These are phyloP conservation scores for Mrakia hoshinonis DNA, from an alignment of 768 basidiomycete species.

Conservation along the genomic window DNA sequence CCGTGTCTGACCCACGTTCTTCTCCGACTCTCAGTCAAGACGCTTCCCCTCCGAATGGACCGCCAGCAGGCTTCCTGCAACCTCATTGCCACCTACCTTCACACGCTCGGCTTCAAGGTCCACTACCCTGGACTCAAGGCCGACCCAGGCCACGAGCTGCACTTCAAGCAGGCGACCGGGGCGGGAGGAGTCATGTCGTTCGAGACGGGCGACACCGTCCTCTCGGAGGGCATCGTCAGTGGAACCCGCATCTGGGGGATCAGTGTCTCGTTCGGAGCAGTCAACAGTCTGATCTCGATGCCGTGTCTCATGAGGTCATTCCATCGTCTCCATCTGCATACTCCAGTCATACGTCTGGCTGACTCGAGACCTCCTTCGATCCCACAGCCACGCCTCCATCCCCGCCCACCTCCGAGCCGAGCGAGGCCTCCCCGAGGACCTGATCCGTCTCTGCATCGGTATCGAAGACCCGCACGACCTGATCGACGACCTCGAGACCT, in stretches of 20 bases:
- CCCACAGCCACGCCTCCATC: conserved; percentile 82
- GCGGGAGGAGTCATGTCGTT: conserved; percentile 92
- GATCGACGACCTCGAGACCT: conserved; percentile 87
- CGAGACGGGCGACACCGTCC: conserved; percentile 77
- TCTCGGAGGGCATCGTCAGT: conserved; percentile 88
- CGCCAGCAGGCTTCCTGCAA: conserved; percentile 76
- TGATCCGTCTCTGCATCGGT: conserved; percentile 94
- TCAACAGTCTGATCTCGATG: conserved; percentile 97
- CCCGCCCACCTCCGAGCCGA: conserved; percentile 91
- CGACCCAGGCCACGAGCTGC: conserved; percentile 80
- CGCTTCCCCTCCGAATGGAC: conserved; percentile 90
- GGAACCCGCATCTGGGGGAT: conserved; percentile 93
- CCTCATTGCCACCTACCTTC: conserved; percentile 75
- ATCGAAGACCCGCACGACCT: conserved; percentile 92
- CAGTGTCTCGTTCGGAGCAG: conserved; percentile 93
- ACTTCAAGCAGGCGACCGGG: conserved; percentile 80
- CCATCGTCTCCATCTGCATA: not conserved
- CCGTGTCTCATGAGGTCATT: conserved; percentile 99
- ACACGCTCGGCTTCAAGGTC: conserved; percentile 74
- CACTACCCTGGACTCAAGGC: conserved; percentile 80
- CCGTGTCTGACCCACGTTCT: not conserved
- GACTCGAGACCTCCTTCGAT: not conserved
- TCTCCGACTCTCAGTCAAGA: conserved; percentile 52
- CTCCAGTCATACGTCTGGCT: not conserved
- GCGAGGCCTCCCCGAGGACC: conserved; percentile 93